phyloP scores from a whole-genome alignment of 2,329 filamentous ascomycete genomes.

The Pleomassaria siparia region DNA sequence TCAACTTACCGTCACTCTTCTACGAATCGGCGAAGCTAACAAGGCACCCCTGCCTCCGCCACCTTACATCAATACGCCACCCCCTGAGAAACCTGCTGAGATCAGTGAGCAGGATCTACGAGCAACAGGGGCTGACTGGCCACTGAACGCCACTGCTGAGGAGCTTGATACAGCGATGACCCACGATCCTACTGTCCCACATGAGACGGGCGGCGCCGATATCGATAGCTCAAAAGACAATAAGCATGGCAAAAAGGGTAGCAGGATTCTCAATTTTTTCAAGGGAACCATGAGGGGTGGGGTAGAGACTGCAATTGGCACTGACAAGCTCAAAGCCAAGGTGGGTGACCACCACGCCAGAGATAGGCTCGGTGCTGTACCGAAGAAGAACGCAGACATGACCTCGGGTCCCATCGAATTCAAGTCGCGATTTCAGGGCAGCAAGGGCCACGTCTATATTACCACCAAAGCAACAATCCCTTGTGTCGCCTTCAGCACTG shows the following conservation, averaged over 20 bases:
- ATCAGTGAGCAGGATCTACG: constrained; percentile 54
- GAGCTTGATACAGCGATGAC: constrained; percentile 66
- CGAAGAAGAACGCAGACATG: constrained; percentile 46
- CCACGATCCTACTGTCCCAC: constrained; percentile 48
- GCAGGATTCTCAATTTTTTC: constrained; percentile 64
- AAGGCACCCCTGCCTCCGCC: constrained; percentile 72
- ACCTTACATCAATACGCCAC: constrained; percentile 47
- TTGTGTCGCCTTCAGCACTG: constrained; percentile 65
- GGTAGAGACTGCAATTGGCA: constrained; percentile 70
- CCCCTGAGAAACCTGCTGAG: constrained; percentile 54
- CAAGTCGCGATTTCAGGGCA: constrained; percentile 68
- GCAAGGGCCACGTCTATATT: constrained; percentile 72
- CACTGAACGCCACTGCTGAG: constrained; percentile 62
- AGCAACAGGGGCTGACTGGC: constrained; percentile 55
- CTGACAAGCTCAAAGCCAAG: constrained; percentile 71
- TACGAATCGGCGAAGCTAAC: constrained; percentile 80
- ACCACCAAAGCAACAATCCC: constrained; percentile 67
- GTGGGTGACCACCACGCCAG: constrained; percentile 63
- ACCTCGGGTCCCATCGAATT: constrained; percentile 74
- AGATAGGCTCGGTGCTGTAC: constrained; percentile 71
- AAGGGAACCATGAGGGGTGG: constrained; percentile 69
- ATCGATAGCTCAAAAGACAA: constrained; percentile 52
- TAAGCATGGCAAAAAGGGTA: constrained; percentile 52
- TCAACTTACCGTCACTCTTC: constrained; percentile 76
- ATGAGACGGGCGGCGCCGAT: constrained; percentile 55